These are phyloP conservation scores for Dictyostelium brefeldianum DNA, from an alignment of 78 protist species.

Conservation along the genomic window DNA sequence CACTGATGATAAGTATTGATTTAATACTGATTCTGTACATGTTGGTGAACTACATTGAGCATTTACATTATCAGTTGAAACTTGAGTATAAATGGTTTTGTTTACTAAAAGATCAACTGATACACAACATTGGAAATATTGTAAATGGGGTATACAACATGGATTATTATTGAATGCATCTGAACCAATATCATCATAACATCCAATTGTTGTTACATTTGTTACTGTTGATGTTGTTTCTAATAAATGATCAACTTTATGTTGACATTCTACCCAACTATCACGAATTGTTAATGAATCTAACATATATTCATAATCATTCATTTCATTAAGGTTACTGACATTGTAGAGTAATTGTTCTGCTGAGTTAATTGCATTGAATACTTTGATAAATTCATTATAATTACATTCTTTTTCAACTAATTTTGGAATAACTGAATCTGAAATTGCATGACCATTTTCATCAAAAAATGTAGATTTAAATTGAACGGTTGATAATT, in stretches of 20 bases:
- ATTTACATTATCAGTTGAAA: not conserved
- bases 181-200: not conserved
- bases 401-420: not conserved
- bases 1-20: not conserved
- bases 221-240: not conserved
- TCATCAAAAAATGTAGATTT: not conserved
- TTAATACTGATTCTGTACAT: not conserved
- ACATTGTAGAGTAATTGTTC: not conserved
- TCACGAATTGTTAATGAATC: conserved; percentile 32
- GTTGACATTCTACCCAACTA: conserved; percentile 13
- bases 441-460: not conserved
- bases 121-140: conserved; percentile 41
- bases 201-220: not conserved
- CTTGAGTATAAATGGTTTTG: not conserved
- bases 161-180: conserved; percentile 1
- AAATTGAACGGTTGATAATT: not conserved
- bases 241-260: not conserved
- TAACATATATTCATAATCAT: not conserved
- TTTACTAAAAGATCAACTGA: not conserved
- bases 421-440: not conserved
- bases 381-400: not conserved
- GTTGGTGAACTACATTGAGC: not conserved
- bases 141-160: conserved; percentile 14
- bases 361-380: not conserved
- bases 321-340: not conserved